Conservation (phyloP, 495 filamentous ascomycete species). For the Aspergillus indologenus region DNA sequence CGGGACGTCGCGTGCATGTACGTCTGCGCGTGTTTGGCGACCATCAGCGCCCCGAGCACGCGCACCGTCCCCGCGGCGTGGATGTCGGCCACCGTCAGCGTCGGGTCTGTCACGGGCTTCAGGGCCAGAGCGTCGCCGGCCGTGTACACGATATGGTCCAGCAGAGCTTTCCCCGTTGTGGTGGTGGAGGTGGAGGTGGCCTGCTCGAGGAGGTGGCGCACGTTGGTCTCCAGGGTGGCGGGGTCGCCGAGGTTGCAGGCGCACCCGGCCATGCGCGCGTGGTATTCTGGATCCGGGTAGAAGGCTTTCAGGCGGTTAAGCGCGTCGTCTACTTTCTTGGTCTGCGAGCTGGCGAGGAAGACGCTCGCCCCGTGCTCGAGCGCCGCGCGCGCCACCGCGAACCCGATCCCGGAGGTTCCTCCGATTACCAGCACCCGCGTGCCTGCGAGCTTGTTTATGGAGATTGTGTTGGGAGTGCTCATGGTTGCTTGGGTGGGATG, state of each 20-base stretch:
- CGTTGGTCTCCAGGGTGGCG: conserved; percentile 39
- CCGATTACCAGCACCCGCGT: conserved; percentile 51
- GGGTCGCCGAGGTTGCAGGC: conserved; percentile 49
- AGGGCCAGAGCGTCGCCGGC: conserved; percentile 48
- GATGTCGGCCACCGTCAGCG: conserved; percentile 38
- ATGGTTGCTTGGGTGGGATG: no score
- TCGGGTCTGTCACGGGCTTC: conserved; percentile 31
- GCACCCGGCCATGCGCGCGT: conserved; percentile 38
- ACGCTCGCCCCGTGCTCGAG: conserved; percentile 50
- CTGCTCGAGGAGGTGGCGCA: conserved; percentile 46
- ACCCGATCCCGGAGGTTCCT: conserved; percentile 56
- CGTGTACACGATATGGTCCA: conserved; percentile 64
- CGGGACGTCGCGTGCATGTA: conserved; percentile 39
- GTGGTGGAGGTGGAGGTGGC: not conserved
- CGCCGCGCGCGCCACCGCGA: conserved; percentile 48
- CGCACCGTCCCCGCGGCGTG: conserved; percentile 44
- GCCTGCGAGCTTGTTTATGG: conserved; percentile 25
- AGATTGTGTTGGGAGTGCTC: conserved; percentile 4
- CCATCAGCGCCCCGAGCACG: conserved; percentile 46
- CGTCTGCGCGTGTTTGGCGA: conserved; percentile 48
- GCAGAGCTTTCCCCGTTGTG: conserved; percentile 21
- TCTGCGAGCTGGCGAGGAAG: conserved; percentile 52
- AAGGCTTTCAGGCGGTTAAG: conserved; percentile 32
- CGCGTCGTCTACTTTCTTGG: conserved; percentile 37
- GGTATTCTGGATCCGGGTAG: conserved; percentile 31